Percentiles rank a stretch among this genome's conserved stretches.
These are phyloP conservation scores for Sphagnurus paluster DNA, from an alignment of 1,284 basidiomycete species.

Conservation along the genomic window DNA sequence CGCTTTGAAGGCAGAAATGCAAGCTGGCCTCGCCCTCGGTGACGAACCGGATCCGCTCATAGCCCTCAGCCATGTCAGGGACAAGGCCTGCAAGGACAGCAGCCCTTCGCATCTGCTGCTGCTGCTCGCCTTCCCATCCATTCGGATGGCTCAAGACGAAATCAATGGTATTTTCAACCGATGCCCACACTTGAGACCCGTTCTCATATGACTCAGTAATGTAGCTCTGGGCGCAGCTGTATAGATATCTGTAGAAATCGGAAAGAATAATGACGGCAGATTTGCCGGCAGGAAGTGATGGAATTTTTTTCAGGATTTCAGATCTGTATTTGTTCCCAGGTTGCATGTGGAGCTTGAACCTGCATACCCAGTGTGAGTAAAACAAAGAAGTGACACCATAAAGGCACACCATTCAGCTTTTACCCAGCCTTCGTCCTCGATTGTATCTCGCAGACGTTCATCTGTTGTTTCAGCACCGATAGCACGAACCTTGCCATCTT, in stretches of 20 bases:
- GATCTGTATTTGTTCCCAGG: constrained; percentile 10
- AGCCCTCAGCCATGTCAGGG: constrained; percentile 29
- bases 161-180: constrained; percentile 29
- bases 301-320: constrained; percentile 26
- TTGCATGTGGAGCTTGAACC: constrained; percentile 33
- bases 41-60: constrained; percentile 42
- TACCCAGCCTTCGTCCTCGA: constrained; percentile 24
- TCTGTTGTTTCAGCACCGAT: constrained; percentile 27
- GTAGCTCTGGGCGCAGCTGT: constrained; percentile 42
- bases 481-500: constrained; percentile 23
- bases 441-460: constrained; percentile 16
- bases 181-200: constrained; percentile 35
- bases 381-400: neutral
- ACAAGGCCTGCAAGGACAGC: constrained; percentile 37
- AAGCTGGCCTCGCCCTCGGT: constrained; percentile 54
- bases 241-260: constrained; percentile 54
- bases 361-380: too few relatives aligned
- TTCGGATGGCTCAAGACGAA: constrained; percentile 43
- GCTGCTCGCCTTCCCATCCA: constrained; percentile 44
- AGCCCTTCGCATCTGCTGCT: constrained; percentile 39
- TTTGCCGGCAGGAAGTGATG: constrained; percentile 41
- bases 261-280: constrained; percentile 42
- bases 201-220: constrained; percentile 49
- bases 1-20: constrained; percentile 44
- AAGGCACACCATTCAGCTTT: constrained; percentile 25